Conservation (phyloP, 441 rosid genomes). For the Arabidopsis hybrid region DNA sequence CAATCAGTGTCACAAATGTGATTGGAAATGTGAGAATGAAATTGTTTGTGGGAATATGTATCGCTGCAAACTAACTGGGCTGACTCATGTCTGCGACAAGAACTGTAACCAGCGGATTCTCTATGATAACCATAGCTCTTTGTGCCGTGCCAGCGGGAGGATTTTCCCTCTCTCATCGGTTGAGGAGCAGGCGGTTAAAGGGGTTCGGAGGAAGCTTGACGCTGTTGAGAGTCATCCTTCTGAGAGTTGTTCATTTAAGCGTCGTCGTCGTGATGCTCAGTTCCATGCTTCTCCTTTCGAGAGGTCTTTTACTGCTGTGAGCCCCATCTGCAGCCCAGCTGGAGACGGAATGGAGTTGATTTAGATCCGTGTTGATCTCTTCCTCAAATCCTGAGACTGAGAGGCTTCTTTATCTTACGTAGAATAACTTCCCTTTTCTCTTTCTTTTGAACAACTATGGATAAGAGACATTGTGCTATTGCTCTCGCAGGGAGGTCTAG, state of each 20-base stretch:
- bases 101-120: conserved; percentile 95
- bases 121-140: conserved; percentile 90
- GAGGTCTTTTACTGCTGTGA: conserved; percentile 88
- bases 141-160: conserved; percentile 87
- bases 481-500: conserved; percentile 54
- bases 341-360: conserved; percentile 95
- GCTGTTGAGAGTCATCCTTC: conserved; percentile 65
- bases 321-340: conserved; percentile 89
- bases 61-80: conserved; percentile 87
- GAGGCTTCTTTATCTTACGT: conserved; percentile 47
- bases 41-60: conserved; percentile 90
- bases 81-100: conserved; percentile 98
- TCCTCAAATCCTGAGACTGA: conserved; percentile 36
- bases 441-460: conserved; percentile 52
- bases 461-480: conserved; percentile 56
- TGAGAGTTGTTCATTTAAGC: conserved; percentile 82
- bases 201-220: conserved; percentile 93
- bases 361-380: conserved; percentile 61
- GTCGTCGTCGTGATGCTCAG: conserved; percentile 79
- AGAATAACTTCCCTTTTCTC: conserved; percentile 42
- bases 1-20: conserved; percentile 75
- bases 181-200: conserved; percentile 93
- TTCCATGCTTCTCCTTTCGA: conserved; percentile 88
- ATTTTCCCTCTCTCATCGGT: conserved; percentile 72
- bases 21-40: conserved; percentile 91